These are phyloP conservation scores for Capsicum chinense DNA, from an alignment of 257 asterid genomes.

Conservation along the genomic window DNA sequence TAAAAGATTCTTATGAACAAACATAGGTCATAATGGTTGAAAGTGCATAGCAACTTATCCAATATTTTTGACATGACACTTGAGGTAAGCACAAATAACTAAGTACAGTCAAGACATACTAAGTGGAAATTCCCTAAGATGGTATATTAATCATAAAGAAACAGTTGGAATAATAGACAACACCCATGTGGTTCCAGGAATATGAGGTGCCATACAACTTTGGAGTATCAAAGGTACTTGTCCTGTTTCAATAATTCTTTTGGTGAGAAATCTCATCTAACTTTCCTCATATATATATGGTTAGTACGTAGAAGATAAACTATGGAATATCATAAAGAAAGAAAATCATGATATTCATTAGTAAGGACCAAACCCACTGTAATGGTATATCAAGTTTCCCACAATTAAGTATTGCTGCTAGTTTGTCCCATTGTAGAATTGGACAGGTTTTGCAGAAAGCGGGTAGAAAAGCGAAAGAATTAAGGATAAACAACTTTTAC, in stretches of 20 bases:
- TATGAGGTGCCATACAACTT: not conserved
- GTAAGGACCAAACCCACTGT: constrained; percentile 22
- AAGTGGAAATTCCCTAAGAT: constrained; percentile 16
- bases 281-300: constrained; percentile 11
- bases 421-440: not conserved
- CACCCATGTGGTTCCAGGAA: not conserved
- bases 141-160: not conserved
- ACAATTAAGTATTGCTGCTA: constrained; percentile 10
- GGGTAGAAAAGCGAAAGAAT: constrained; percentile 20
- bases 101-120: not conserved
- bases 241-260: constrained; percentile 17
- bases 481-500: constrained; percentile 26
- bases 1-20: constrained; percentile 14
- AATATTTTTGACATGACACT: constrained; percentile 7
- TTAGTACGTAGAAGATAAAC: not conserved
- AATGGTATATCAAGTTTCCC: not conserved
- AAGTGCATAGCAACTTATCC: not conserved
- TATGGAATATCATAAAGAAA: not conserved
- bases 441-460: not conserved
- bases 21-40: not conserved
- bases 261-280: constrained; percentile 24
- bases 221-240: not conserved
- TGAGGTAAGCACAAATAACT: not conserved
- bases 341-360: not conserved
- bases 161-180: not conserved